Evolutionary conservation across 2,329 filamentous ascomycete species (phyloP), one percentile per base, ranked within the genome.

Genomic region (Aureobasidium namibiae): DNA sequence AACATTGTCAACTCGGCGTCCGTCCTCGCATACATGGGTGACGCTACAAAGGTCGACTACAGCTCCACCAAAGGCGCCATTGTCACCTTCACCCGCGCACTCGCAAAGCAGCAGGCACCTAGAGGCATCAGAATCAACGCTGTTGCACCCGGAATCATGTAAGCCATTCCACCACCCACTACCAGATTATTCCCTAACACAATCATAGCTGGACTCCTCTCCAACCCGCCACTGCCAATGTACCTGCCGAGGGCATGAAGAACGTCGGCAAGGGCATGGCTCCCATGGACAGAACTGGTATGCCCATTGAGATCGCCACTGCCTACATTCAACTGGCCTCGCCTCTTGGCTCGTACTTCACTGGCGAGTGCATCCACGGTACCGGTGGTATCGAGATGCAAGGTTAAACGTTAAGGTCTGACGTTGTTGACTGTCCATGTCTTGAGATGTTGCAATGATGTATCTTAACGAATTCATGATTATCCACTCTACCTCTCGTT

Each of bases 1-100:
- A 78, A 76, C 2, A 83, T 84, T 63, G 80, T 84, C 69, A 84
- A 84, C 69, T 78, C 76, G 1, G 52, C 50, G 2, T 61, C 59
- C 11, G 60, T 63, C 8, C 77, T 78, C n/a, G 76, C 78, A 1
- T 83, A 82, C 69, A 74, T 79, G 59, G 81, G 82, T 1, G 80
- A 67, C 61, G 65, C 67, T 2, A 60, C 65, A 18, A 60, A 64
- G 18, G 68, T 83, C 1, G 82, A 84, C 66, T 84, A 84, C 63
- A 73, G 78, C 2, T 71, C 80, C 10, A 83, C 80, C 6, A 85
- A 85, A 65, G 82, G 80, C 7, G 81, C 81, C 24, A 82, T 85
- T 59, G 74, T 77, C 2, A 77, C 77, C 0, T 84, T 84, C 63
- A 84, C 82, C 0, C 72, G 76, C 13, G 73, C 79, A 5, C 69